These are phyloP conservation scores for Chaetomium tenue DNA, from an alignment of 495 filamentous ascomycete species.

Conservation along the genomic window DNA sequence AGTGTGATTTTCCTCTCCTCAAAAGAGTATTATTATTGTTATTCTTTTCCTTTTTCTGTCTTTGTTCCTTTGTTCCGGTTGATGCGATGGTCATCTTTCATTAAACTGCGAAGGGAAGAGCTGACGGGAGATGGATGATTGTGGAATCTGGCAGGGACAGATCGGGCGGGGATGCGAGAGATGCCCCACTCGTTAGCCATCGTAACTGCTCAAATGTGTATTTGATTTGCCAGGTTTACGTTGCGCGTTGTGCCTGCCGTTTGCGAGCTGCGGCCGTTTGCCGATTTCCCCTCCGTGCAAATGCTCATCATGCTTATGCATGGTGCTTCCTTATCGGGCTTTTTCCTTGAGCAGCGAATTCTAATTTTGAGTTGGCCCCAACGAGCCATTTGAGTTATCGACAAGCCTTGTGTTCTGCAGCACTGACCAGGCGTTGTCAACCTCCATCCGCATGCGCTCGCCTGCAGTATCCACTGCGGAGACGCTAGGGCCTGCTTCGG, in stretches of 20 bases:
- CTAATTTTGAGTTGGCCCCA: too few relatives aligned
- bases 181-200: neutral
- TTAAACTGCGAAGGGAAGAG: neutral
- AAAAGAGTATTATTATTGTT: too few relatives aligned
- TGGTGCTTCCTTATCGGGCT: neutral
- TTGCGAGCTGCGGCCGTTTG: neutral
- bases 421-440: slow-evolving; percentile 2
- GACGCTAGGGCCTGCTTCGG: slow-evolving; percentile 10
- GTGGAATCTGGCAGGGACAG: slow-evolving; percentile 1
- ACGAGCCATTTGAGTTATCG: neutral
- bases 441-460: neutral
- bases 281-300: too few relatives aligned
- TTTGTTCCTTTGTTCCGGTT: too few relatives aligned
- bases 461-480: slow-evolving; percentile 6
- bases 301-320: neutral
- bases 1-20: too few relatives aligned
- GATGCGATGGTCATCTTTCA: neutral
- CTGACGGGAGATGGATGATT: neutral
- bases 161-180: neutral
- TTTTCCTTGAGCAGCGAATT: neutral
- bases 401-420: neutral
- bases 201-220: neutral
- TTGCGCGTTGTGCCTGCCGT: neutral
- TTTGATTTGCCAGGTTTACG: neutral
- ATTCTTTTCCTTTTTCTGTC: too few relatives aligned